Base-by-base conservation (phyloP, 768 basidiomycete species). In the Amanita polypyramis region DNA sequence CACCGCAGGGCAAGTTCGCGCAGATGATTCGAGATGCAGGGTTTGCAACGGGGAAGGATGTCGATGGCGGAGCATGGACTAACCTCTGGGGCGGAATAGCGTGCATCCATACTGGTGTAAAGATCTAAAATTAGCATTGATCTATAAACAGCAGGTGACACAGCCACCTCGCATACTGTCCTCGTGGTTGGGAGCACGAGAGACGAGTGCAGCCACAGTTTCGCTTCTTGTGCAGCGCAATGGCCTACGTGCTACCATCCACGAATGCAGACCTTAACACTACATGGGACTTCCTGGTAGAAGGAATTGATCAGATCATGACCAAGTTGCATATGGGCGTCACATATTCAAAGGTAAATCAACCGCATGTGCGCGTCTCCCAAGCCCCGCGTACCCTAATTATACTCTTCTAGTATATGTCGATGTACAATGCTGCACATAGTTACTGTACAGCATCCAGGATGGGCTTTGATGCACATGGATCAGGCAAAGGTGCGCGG, bases 391-490 rank as follows among this genome's bases (percentile, higher is more conserved):
- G 43, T 34, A 36, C 23, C 37, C 37, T 47, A 37, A 32, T 19
- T 34, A 47, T 51, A 51, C 43, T 55, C 42, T 49, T 51, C 30
- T 55, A 89, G 74, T 90, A 91, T 62, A 91, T 85, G 89, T 92
- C 84, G 57, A 56, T 82, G 37, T 80, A 97, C 67, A 95, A 93
- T 19, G 89, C 92, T 45, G 87, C 90, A 7, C 98, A 99, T 74
- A 97, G 98, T 70, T 98, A 95, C 64, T 99, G 96, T 61, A 97
- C 90, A 21, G 86, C 85, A 23, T 86, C 85, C 2, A 83, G 82
- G 63, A 85, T 84, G 81, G 47, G 47, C 3, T 49, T 40, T 39
- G 47, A 49, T 49, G n/a, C 39, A 29, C 32, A 32, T 7, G 47
- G 47, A 49, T 39, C 46, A 17, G 47, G 47, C 30, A 49, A 39